These are phyloP conservation scores for Xylaria grammica DNA, from an alignment of 495 filamentous ascomycete genomes.

Conservation along the genomic window DNA sequence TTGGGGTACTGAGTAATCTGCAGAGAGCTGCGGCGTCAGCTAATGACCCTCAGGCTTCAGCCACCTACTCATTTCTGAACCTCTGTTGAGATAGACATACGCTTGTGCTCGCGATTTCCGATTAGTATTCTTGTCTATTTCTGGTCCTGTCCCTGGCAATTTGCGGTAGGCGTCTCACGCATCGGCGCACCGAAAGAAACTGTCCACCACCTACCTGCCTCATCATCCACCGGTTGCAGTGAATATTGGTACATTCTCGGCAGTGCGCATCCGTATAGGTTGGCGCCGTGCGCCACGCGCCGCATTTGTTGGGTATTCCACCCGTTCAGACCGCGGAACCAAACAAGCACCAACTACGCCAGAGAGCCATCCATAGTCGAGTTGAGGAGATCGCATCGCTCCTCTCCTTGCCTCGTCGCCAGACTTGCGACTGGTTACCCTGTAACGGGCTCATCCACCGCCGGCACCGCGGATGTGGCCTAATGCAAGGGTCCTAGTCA, in stretches of 20 bases:
- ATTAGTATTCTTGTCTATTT: not conserved
- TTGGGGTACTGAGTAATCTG: not conserved
- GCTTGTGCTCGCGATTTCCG: not conserved
- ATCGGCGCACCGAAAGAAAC: too few species aligned
- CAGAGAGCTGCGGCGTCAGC: not conserved
- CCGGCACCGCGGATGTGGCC: not conserved
- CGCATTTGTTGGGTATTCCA: too few species aligned
- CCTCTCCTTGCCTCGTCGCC: not conserved
- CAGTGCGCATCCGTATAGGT: too few species aligned
- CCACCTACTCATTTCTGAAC: not conserved
- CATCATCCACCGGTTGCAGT: too few species aligned
- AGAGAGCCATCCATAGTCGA: too few species aligned
- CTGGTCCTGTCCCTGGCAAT: not conserved
- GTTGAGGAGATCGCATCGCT: too few species aligned
- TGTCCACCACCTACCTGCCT: too few species aligned
- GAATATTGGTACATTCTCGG: too few species aligned
- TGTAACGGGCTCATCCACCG: slow-evolving; percentile 10
- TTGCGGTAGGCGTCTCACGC: not conserved
- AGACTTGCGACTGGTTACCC: not conserved
- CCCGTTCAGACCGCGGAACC: too few species aligned
- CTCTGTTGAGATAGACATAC: not conserved
- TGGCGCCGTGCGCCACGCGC: too few species aligned
- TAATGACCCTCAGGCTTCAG: not conserved
- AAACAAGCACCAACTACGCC: too few species aligned
- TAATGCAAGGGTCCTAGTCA: slow-evolving; percentile 16